phyloP scores from a whole-genome alignment of 345 rosid species.

The Melaleuca alternifolia region DNA sequence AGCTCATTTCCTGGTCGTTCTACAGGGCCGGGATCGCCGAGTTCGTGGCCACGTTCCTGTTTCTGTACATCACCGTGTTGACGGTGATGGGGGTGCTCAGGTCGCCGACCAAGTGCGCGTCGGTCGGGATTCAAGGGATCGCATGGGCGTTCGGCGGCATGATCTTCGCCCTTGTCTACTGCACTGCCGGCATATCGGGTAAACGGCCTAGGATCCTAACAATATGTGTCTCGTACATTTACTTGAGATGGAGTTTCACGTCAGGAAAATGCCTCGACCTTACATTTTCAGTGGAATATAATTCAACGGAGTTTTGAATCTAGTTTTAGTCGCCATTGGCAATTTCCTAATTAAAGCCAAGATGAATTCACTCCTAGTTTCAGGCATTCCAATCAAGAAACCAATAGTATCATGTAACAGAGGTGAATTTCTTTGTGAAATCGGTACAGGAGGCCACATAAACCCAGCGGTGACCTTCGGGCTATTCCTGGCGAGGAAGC shows the following conservation, averaged over 20 bases:
- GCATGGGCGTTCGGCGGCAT: conserved; percentile 28
- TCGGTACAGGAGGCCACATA: conserved; percentile 15
- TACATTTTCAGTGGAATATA: no score
- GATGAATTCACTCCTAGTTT: background rate
- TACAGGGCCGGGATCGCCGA: conserved; percentile 18
- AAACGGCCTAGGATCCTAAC: background rate
- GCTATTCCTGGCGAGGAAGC: conserved; percentile 15
- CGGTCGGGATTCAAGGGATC: conserved; percentile 22
- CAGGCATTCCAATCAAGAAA: background rate
- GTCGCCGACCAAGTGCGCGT: conserved; percentile 8
- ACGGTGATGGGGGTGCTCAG: conserved; percentile 21
- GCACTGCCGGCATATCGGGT: conserved; percentile 25
- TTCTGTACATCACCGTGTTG: conserved; percentile 7
- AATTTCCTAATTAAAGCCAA: background rate
- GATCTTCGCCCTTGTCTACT: conserved; percentile 21
- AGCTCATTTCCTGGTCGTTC: conserved; percentile 14
- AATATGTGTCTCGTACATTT: background rate
- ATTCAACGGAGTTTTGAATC: background rate
- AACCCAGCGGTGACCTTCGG: conserved; percentile 21
- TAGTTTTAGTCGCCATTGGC: background rate
- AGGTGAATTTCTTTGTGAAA: background rate
- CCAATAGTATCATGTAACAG: background rate
- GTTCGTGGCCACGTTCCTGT: conserved; percentile 15
- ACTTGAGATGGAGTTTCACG: background rate
- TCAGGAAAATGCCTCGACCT: no score